Conservation (phyloP, 345 rosid species). For the Theobroma cacao region DNA sequence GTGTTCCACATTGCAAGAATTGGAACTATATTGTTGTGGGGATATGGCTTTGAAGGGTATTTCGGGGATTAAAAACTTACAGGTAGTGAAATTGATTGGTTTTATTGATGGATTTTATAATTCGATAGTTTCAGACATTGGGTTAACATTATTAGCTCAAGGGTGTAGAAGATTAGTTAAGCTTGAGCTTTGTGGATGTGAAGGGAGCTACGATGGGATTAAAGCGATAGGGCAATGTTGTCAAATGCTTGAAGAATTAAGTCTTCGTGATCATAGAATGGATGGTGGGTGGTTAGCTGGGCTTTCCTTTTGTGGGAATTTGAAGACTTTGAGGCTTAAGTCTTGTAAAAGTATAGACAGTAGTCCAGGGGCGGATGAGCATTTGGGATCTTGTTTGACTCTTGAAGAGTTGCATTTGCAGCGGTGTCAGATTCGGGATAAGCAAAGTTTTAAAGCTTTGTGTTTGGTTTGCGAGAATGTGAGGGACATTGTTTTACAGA, state of each 20-base stretch:
- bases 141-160: constrained; percentile 60
- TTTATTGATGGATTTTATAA: constrained; percentile 31
- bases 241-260: constrained; percentile 70
- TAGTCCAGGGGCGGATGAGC: constrained; percentile 46
- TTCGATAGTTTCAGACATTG: constrained; percentile 56
- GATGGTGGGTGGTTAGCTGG: constrained; percentile 73
- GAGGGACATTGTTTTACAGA: constrained; percentile 51
- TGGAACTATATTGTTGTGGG: constrained; percentile 60
- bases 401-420: constrained; percentile 54
- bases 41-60: constrained; percentile 51
- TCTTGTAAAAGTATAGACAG: constrained; percentile 51
- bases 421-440: constrained; percentile 51
- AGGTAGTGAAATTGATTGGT: constrained; percentile 50
- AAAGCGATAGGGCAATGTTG: constrained; percentile 75
- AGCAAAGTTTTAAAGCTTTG: constrained; percentile 37
- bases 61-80: constrained; percentile 48
- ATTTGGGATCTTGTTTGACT: constrained; percentile 53
- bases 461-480: constrained; percentile 50
- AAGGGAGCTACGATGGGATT: constrained; percentile 67
- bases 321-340: constrained; percentile 60
- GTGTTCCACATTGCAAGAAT: constrained; percentile 53
- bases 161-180: constrained; percentile 62
- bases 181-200: constrained; percentile 60
- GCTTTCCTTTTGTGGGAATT: constrained; percentile 46
- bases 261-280: constrained; percentile 54